Base-by-base conservation (phyloP, 2,329 filamentous ascomycete genomes). In the Hypoxylon sp. region DNA sequence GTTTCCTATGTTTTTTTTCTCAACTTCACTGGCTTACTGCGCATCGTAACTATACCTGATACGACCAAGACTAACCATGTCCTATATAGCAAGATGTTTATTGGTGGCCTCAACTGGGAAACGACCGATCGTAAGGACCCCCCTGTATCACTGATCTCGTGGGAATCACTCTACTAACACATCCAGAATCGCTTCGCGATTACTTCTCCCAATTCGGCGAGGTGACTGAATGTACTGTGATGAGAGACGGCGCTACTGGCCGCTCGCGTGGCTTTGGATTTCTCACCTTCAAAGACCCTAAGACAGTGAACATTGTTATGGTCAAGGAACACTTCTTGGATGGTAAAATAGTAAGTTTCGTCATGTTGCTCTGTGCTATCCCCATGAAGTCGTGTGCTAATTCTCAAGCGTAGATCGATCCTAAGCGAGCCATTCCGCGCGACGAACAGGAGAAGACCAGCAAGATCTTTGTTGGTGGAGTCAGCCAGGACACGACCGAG, bases 131-230 rank as follows among this genome's bases (percentile, higher is more conserved):
- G 94, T 98, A 87, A 83, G 92, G 20, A 78, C 37, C 5, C 49
- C n/a, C 49, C 37, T 31, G 4, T 18, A 10, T n/a, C 49, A 18
- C 24, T 49, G 31, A 23, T 51, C 48, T 27, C 48, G 11, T 40
- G 21, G 15, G 20, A 17, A 49, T 7, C 43, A 37, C 23, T 15
- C 42, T 29, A 48, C 69, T 70, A 63, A 70, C 54, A n/a, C 48
- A 33, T 59, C 42, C 72, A 99, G 95, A 99, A 81, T 98, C 95
- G 6, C 84, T 99, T 23, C 91, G 92, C 67, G 91, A 97, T 65
- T 99, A 99, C 75, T 99, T 99, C 75, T 93, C 94, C 10, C 92
- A 98, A 69, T 99, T 97, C 73, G 95, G 95, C 59, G 95, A 99
- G 74, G 95, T 99, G 40, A 85, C 94, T 24, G 95, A 99, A 79